Conservation (phyloP, 108 stramenopile genomes). For the Cyclotella sp. region DNA sequence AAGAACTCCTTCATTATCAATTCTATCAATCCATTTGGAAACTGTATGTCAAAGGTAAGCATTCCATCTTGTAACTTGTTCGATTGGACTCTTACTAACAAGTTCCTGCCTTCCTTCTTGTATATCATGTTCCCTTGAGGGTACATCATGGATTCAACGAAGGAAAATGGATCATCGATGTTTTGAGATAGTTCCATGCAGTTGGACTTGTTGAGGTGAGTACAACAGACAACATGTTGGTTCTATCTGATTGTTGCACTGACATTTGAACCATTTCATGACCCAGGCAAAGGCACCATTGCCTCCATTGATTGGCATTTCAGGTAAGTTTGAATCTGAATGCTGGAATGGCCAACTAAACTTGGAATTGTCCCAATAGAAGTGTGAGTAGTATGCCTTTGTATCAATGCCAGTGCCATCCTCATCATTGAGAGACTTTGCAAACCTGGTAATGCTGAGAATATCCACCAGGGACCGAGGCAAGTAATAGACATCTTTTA, state of each 20-base stretch:
- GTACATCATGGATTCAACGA: conserved; percentile 6
- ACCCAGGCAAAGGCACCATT: background rate
- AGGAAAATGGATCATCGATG: background rate
- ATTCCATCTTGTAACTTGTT: background rate
- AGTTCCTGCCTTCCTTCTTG: conserved; percentile 12
- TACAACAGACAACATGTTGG: background rate
- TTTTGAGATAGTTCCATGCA: too few relatives aligned
- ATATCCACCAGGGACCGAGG: conserved; percentile 13
- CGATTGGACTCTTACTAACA: background rate
- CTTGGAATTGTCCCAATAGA: conserved; percentile 8
- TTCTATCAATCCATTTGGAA: background rate
- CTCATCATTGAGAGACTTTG: background rate
- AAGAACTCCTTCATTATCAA: background rate
- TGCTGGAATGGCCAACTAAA: background rate
- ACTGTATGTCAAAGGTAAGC: background rate
- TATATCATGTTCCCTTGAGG: conserved; percentile 1
- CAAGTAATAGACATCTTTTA: background rate
- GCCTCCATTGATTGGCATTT: conserved; percentile 15
- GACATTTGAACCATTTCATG: background rate
- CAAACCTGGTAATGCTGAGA: conserved; percentile 8
- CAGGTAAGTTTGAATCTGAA: conserved; percentile 12
- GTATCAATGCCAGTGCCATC: conserved; percentile 18
- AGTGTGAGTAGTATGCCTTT: background rate
- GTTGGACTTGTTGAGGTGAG: background rate
- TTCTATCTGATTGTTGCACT: background rate